These are phyloP conservation scores for Pyrenula aspistea DNA, from an alignment of 495 filamentous ascomycete genomes.

Conservation along the genomic window DNA sequence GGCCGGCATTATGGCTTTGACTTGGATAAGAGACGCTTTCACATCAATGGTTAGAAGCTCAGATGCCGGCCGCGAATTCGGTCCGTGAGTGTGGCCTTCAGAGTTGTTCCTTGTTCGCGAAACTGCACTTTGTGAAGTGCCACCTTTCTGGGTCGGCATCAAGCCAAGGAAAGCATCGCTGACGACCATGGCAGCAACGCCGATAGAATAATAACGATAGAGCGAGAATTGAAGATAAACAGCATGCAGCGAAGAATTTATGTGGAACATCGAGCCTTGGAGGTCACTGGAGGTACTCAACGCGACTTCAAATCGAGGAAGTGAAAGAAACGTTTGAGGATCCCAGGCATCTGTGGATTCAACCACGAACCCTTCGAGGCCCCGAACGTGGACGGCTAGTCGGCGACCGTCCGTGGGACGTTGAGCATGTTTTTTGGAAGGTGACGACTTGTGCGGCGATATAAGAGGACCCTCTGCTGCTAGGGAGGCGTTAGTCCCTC, in stretches of 20 bases:
- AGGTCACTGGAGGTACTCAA: slow-evolving; percentile 75
- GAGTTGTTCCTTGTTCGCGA: slow-evolving; percentile 5
- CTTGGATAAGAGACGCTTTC: slow-evolving; percentile 63
- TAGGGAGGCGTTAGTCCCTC: slow-evolving; percentile 42
- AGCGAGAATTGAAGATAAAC: slow-evolving; percentile 82
- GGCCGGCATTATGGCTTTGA: slow-evolving; percentile 77
- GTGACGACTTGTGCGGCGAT: slow-evolving; percentile 48
- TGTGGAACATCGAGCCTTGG: slow-evolving; percentile 75
- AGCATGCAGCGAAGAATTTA: slow-evolving; percentile 69
- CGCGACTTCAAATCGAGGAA: slow-evolving; percentile 79
- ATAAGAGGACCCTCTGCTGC: slow-evolving; percentile 35
- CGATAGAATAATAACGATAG: slow-evolving; percentile 85
- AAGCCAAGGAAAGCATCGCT: slow-evolving; percentile 56
- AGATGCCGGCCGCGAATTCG: slow-evolving; percentile 18
- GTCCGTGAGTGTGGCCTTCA: slow-evolving; percentile 16
- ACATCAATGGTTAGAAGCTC: slow-evolving; percentile 77
- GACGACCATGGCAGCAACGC: slow-evolving; percentile 66
- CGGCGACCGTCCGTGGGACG: slow-evolving; percentile 71
- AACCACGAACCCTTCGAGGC: slow-evolving; percentile 78
- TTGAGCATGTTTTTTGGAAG: slow-evolving; percentile 37
- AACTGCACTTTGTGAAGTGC: slow-evolving; percentile 4
- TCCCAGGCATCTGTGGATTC: slow-evolving; percentile 79
- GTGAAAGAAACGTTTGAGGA: slow-evolving; percentile 68
- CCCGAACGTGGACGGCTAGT: slow-evolving; percentile 65
- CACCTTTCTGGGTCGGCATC: slow-evolving; percentile 3